Conservation (phyloP, 148 eudicot species). For the Rhododendron mucronatum region DNA sequence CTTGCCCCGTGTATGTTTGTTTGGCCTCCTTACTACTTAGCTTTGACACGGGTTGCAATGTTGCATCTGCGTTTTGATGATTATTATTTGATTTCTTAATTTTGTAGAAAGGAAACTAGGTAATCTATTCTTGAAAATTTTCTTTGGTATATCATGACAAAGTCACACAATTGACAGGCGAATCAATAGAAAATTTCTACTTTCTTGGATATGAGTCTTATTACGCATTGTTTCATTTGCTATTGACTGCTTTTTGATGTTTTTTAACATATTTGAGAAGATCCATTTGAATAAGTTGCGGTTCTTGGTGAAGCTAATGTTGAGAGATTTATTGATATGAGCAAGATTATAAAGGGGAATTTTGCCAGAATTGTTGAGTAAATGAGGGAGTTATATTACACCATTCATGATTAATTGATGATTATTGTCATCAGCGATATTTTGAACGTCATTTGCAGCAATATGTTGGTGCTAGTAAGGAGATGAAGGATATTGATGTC, state of each 20-base stretch:
- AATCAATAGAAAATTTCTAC: background rate
- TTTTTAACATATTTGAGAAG: background rate
- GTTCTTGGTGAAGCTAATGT: background rate
- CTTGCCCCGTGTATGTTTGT: background rate
- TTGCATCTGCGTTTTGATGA: background rate
- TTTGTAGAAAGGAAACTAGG: background rate
- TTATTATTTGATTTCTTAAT: background rate
- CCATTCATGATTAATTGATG: background rate
- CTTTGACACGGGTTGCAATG: background rate
- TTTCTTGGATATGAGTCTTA: background rate
- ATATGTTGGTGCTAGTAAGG: background rate
- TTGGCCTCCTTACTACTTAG: background rate
- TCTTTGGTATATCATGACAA: background rate
- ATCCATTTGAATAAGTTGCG: background rate
- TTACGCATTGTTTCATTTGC: background rate
- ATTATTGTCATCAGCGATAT: background rate
- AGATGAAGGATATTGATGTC: background rate
- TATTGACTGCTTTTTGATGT: background rate
- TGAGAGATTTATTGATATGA: background rate
- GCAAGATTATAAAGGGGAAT: background rate
- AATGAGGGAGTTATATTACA: background rate
- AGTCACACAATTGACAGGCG: background rate
- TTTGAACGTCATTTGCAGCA: background rate
- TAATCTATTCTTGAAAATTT: background rate
- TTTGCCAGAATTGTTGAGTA: background rate